Conservation (phyloP, 768 basidiomycete genomes). For the Tylopilus rubrobrunneus region DNA sequence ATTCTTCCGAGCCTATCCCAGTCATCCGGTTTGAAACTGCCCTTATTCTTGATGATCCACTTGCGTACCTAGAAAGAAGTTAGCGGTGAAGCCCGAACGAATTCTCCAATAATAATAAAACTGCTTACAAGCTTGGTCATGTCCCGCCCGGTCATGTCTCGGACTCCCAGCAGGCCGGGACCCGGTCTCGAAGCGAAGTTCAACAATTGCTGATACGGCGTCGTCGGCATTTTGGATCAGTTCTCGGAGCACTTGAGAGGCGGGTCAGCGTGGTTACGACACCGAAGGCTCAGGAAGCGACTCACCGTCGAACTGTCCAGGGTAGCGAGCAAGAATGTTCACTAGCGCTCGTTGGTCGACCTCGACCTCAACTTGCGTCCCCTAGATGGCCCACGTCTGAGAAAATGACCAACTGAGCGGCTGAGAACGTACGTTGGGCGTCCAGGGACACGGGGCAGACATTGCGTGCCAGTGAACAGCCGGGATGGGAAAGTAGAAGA, state of each 20-base stretch:
- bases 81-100: background rate
- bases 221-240: conserved; percentile 33
- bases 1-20: conserved; percentile 2
- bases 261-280: background rate
- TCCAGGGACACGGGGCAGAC: too few species aligned
- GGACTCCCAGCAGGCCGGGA: background rate
- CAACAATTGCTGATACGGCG: conserved; percentile 33
- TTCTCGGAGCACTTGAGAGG: conserved; percentile 38
- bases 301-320: conserved; percentile 10
- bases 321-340: conserved; percentile 18
- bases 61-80: background rate
- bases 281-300: background rate
- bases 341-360: conserved; percentile 14
- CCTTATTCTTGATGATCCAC: conserved; percentile 16
- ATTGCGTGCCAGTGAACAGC: background rate
- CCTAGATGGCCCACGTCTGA: background rate
- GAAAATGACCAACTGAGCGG: background rate
- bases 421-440: conserved; percentile 1
- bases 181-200: conserved; percentile 35
- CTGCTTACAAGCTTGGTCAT: background rate
- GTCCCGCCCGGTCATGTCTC: conserved; percentile 6
- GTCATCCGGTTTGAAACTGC: background rate
- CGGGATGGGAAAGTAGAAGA: background rate
- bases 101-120: too few species aligned
- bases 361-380: conserved; percentile 9